These are phyloP conservation scores for Russula sp. DNA, from an alignment of 768 basidiomycete species.

Conservation along the genomic window DNA sequence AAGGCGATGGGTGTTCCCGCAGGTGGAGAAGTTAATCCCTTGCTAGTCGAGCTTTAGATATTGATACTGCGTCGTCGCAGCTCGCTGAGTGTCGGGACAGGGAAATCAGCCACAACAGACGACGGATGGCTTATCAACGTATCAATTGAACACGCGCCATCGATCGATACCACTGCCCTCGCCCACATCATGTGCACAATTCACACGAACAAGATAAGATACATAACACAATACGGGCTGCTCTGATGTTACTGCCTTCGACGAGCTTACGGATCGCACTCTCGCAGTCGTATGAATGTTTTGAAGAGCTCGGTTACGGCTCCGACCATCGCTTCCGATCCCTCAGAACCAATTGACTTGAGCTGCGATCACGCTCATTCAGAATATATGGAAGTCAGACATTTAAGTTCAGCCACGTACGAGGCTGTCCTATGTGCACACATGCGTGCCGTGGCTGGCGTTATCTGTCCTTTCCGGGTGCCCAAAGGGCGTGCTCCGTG, in stretches of 20 bases:
- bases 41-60: constrained; percentile 21
- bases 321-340: constrained; percentile 32
- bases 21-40: constrained; percentile 22
- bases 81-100: constrained; percentile 18
- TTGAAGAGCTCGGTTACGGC: constrained; percentile 37
- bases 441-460: too few species aligned
- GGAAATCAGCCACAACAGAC: not conserved
- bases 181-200: not conserved
- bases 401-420: not conserved
- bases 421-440: constrained; percentile 26
- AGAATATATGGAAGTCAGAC: too few species aligned
- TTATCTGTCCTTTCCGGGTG: too few species aligned
- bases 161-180: too few species aligned
- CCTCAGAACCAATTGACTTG: constrained; percentile 36
- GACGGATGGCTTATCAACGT: too few species aligned
- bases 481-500: too few species aligned
- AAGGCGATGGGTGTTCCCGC: constrained; percentile 19
- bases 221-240: not conserved
- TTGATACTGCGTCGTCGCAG: constrained; percentile 6
- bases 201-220: not conserved
- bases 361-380: not conserved
- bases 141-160: too few species aligned
- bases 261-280: constrained; percentile 26
- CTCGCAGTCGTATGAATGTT: constrained; percentile 34
- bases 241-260: not conserved